A percentile compares a stretch with the other conserved stretches of the same genome.
Conservation (phyloP, 768 basidiomycete species). For the Podaxis mareebaensis region DNA sequence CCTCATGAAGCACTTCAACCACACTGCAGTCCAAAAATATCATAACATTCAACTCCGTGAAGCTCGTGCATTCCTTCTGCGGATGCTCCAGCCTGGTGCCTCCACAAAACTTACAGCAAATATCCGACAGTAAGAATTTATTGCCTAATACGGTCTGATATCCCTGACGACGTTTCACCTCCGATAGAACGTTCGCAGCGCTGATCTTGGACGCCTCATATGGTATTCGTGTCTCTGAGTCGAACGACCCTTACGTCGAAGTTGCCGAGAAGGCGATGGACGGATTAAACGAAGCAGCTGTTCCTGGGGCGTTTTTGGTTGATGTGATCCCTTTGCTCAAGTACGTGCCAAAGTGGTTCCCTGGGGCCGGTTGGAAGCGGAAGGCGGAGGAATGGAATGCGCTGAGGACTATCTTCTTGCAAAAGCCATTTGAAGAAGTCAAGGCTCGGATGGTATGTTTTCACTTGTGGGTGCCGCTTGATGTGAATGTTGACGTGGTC, state of each 20-base stretch:
- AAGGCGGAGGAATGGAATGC: constrained; percentile 16
- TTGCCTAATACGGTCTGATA: background rate
- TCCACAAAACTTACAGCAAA: constrained; percentile 2
- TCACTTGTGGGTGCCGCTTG: background rate
- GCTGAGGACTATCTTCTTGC: background rate
- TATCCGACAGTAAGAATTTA: constrained; percentile 2
- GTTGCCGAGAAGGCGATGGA: constrained; percentile 31
- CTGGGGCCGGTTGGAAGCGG: constrained; percentile 36
- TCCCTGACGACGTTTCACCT: constrained; percentile 7
- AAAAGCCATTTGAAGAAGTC: constrained; percentile 11
- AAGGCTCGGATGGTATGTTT: constrained; percentile 14
- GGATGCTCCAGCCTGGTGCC: constrained; percentile 2
- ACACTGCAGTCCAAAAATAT: constrained; percentile 17
- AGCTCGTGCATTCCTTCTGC: constrained; percentile 7
- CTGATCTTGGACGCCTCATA: constrained; percentile 25
- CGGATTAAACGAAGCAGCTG: constrained; percentile 23
- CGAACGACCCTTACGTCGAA: constrained; percentile 36
- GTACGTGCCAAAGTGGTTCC: constrained; percentile 38
- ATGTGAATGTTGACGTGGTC: background rate
- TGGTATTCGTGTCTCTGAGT: constrained; percentile 28
- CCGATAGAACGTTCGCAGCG: constrained; percentile 15
- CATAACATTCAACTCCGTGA: constrained; percentile 16
- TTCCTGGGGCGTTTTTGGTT: constrained; percentile 24
- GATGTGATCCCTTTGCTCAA: constrained; percentile 24
- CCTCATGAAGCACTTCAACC: constrained; percentile 27